A percentile compares a stretch with the other conserved stretches of the same genome.
These are phyloP conservation scores for Neonectria hederae DNA, from an alignment of 2,329 filamentous ascomycete genomes.

Conservation along the genomic window DNA sequence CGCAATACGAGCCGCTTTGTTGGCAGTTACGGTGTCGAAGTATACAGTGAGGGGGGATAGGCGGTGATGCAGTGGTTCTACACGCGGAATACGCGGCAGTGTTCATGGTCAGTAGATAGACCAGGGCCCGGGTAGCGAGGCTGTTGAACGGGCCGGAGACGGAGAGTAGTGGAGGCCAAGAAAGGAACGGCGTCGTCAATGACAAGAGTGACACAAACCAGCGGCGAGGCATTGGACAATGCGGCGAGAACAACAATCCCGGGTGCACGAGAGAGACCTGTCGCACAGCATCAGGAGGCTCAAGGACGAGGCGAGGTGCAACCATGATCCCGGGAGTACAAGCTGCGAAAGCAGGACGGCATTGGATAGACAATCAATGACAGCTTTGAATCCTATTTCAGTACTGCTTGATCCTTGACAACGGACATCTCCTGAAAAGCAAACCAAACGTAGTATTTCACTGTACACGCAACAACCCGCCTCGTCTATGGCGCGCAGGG, in stretches of 20 bases:
- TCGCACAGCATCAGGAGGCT: slow-evolving; percentile 6
- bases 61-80: slow-evolving; percentile 5
- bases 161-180: slow-evolving; percentile 1
- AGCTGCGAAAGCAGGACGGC: background rate
- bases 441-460: background rate
- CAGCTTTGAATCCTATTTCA: background rate
- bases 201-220: background rate
- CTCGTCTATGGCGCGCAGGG: slow-evolving; percentile 4
- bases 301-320: background rate
- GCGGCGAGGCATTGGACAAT: background rate
- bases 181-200: slow-evolving; percentile 11
- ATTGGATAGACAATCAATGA: background rate
- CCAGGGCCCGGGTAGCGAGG: background rate
- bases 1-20: slow-evolving; percentile 1
- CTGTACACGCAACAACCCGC: too few species aligned
- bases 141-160: background rate
- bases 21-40: slow-evolving; percentile 5
- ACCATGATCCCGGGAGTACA: background rate
- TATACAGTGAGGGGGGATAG: background rate
- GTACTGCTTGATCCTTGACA: slow-evolving; percentile 2
- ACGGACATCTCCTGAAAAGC: background rate
- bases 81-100: slow-evolving; percentile 12
- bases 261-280: slow-evolving; percentile 8
- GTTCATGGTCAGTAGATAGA: background rate
- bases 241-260: slow-evolving; percentile 11